Evolutionary conservation across 2,329 filamentous ascomycete species (phyloP), one percentile per base, ranked within the genome.

Genomic region (Colletotrichum zoysiae): DNA sequence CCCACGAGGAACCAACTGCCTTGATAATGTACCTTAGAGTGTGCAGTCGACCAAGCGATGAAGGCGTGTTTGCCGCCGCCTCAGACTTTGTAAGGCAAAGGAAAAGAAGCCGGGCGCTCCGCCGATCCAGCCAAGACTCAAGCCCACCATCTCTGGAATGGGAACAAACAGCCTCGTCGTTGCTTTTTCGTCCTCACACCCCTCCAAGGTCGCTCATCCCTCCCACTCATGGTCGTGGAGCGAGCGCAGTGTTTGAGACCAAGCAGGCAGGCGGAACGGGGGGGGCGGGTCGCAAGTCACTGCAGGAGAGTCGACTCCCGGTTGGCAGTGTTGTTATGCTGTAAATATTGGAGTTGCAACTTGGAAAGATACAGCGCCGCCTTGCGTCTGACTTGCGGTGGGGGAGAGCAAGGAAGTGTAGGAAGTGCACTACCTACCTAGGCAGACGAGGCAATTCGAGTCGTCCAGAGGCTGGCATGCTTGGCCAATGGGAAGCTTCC

Each of bases 401-500:
- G 50, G 26, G 61, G 35, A 20, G 38, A 33, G 40, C 20, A 59
- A 23, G 30, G n/a, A 57, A 35, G 23, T 33, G 33, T 23, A 30
- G 50, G 9, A 53, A 53, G 50, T 33, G 20, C 30, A 23, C 12
- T 5, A 42, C 14, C 14, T 42, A 42, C 40, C 14, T 48, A 46
- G 57, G 40, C 23, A 7, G 26, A 26, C 26, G 57, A 30, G 59
- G 5, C 20, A 26, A 48, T 18, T 63, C 50, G 65, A 59, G 65
- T 71, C 44, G 58, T 26, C 53, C 56, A 26, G 23, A 53, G 57
- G n/a, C 33, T 40, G 53, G 33, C 3, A 38, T 20, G n/a, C 23
- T 44, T 40, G 5, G 26, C 65, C 70, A 72, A 72, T 70, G 23
- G 66, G 65, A 60, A 59, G 20, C 59, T 44, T 57, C 65, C 69